phyloP scores from a whole-genome alignment of 306 rosid genomes.

The Sicyos edulis region DNA sequence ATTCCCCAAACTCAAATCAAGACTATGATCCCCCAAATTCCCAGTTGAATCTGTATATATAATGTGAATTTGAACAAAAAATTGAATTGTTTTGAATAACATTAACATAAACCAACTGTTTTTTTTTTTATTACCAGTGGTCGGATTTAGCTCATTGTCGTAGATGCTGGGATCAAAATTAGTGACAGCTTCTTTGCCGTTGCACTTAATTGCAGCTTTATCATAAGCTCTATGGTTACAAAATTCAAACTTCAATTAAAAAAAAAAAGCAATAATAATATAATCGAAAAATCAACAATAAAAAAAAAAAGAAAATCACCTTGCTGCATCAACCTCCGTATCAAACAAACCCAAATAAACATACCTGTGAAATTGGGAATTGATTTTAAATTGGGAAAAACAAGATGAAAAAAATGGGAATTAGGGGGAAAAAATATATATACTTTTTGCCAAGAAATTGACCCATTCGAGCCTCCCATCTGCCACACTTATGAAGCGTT shows the following conservation, averaged over 20 bases:
- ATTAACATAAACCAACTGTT: neutral
- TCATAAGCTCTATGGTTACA: conserved; percentile 68
- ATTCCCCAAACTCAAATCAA: conserved; percentile 65
- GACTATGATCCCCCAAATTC: conserved; percentile 39
- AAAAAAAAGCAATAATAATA: too few species aligned
- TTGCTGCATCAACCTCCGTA: conserved; percentile 93
- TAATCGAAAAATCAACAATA: too few species aligned
- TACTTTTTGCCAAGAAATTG: conserved; percentile 98
- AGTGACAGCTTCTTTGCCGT: conserved; percentile 96
- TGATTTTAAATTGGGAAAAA: too few species aligned
- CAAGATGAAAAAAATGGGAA: neutral
- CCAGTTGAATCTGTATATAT: conserved; percentile 36
- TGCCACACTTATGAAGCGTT: conserved; percentile 94
- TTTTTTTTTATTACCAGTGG: conserved; percentile 31
- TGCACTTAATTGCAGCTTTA: conserved; percentile 95
- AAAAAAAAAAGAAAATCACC: conserved; percentile 32
- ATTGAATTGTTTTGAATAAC: neutral
- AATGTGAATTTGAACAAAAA: too few species aligned
- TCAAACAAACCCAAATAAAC: conserved; percentile 93
- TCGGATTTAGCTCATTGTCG: conserved; percentile 61
- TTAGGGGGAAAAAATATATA: too few species aligned
- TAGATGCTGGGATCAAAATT: conserved; percentile 94
- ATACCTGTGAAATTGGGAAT: conserved; percentile 38
- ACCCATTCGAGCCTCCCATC: conserved; percentile 99
- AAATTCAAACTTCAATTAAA: neutral